phyloP scores from a whole-genome alignment of 2,329 filamentous ascomycete genomes.

The Talaromyces sp. region DNA sequence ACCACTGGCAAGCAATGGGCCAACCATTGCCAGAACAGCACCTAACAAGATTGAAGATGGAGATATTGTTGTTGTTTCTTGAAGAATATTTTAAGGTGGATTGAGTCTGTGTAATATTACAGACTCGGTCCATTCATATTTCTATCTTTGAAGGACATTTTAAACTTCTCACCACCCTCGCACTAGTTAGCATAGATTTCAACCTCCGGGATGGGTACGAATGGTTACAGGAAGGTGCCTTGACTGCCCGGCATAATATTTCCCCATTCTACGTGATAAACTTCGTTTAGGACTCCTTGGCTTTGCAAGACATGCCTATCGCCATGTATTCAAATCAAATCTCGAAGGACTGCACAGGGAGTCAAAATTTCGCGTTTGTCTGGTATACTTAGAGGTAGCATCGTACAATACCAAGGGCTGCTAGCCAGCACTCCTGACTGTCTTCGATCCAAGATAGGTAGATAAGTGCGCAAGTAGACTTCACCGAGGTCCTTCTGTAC shows the following conservation, averaged over 20 bases:
- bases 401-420: background rate
- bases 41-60: background rate
- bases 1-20: conserved; percentile 3
- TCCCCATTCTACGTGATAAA: background rate
- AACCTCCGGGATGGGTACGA: background rate
- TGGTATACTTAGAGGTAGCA: background rate
- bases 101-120: background rate
- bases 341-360: background rate
- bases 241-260: background rate
- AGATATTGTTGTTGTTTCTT: background rate
- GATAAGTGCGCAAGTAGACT: background rate
- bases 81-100: background rate
- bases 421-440: background rate
- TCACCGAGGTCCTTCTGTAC: background rate
- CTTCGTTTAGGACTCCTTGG: background rate
- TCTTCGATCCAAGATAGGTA: background rate
- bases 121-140: background rate
- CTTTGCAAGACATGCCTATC: background rate
- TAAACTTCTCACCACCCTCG: background rate
- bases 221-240: background rate
- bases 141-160: background rate
- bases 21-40: background rate
- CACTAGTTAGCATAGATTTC: background rate
- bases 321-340: background rate
- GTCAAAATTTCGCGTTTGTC: background rate